Percentiles rank a stretch among this genome's conserved stretches.
These are phyloP conservation scores for Purpureocillium takamizusanense DNA, from an alignment of 2,329 filamentous ascomycete genomes.

Conservation along the genomic window DNA sequence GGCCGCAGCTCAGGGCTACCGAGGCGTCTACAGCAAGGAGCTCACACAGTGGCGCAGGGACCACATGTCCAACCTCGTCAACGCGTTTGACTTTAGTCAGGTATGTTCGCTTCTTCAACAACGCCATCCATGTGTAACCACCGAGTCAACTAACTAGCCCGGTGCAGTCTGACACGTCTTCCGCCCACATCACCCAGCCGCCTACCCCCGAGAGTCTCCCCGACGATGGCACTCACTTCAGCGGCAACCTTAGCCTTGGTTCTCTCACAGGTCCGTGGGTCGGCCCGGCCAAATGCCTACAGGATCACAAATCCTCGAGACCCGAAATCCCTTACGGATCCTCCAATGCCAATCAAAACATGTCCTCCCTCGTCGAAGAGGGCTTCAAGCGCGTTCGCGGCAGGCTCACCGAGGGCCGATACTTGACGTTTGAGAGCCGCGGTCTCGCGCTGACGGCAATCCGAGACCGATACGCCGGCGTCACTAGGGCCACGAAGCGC, in stretches of 20 bases:
- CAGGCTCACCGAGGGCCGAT: constrained; percentile 42
- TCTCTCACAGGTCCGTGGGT: constrained; percentile 10
- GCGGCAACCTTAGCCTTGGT: constrained; percentile 8
- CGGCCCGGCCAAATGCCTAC: constrained; percentile 8
- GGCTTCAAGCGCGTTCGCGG: constrained; percentile 44
- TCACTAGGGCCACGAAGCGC: constrained; percentile 3
- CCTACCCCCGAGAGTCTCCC: constrained; percentile 4
- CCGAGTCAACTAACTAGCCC: neutral
- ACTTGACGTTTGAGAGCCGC: constrained; percentile 36
- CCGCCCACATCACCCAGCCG: constrained; percentile 2
- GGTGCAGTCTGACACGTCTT: constrained; percentile 6
- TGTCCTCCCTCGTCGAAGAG: constrained; percentile 60
- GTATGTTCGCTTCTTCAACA: constrained; percentile 3
- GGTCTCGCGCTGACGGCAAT: constrained; percentile 27
- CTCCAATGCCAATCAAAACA: constrained; percentile 61
- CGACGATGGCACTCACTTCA: constrained; percentile 3
- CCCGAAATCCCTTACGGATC: constrained; percentile 8
- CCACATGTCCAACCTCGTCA: constrained; percentile 19
- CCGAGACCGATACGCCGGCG: constrained; percentile 14
- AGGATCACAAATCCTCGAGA: constrained; percentile 4
- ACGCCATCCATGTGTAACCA: no score
- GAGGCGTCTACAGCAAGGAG: constrained; percentile 17
- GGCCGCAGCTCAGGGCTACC: constrained; percentile 21
- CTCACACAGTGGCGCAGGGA: constrained; percentile 16
- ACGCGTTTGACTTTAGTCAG: constrained; percentile 31